phyloP scores from a whole-genome alignment of 2,329 filamentous ascomycete species.

The Ascochyta clinopodiicola region DNA sequence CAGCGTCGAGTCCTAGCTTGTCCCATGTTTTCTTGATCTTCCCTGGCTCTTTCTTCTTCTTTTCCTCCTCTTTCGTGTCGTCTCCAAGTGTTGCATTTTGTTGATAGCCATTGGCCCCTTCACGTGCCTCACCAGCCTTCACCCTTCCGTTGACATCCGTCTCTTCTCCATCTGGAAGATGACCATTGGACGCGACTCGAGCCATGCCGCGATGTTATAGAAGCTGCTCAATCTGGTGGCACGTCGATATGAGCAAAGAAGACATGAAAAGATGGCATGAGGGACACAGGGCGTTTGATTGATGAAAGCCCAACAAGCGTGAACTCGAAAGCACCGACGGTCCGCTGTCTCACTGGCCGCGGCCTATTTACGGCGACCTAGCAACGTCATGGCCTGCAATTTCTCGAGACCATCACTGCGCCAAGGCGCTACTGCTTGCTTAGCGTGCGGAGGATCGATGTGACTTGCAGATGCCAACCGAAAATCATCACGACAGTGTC shows the following conservation, averaged over 20 bases:
- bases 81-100: conserved; percentile 23
- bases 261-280: not conserved
- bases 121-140: conserved; percentile 9
- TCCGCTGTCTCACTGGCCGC: conserved; percentile 17
- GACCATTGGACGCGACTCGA: not conserved
- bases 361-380: conserved; percentile 6
- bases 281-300: not conserved
- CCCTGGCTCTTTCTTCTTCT: conserved; percentile 38
- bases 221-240: not conserved
- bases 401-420: conserved; percentile 4
- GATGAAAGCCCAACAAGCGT: conserved; percentile 10
- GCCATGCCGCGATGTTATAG: conserved; percentile 1
- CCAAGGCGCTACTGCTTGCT: conserved; percentile 8
- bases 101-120: conserved; percentile 23
- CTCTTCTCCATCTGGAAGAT: conserved; percentile 17
- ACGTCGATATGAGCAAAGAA: not conserved
- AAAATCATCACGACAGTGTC: not conserved
- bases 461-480: not conserved
- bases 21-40: conserved; percentile 36
- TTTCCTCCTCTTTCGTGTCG: conserved; percentile 18
- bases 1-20: conserved; percentile 43
- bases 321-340: conserved; percentile 16
- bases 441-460: conserved; percentile 3
- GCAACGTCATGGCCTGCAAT: conserved; percentile 18
- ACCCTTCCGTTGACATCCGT: conserved; percentile 12